Conservation (phyloP, 202 grass and related monocot species). For the Schoenoplectus tabernaemontani region DNA sequence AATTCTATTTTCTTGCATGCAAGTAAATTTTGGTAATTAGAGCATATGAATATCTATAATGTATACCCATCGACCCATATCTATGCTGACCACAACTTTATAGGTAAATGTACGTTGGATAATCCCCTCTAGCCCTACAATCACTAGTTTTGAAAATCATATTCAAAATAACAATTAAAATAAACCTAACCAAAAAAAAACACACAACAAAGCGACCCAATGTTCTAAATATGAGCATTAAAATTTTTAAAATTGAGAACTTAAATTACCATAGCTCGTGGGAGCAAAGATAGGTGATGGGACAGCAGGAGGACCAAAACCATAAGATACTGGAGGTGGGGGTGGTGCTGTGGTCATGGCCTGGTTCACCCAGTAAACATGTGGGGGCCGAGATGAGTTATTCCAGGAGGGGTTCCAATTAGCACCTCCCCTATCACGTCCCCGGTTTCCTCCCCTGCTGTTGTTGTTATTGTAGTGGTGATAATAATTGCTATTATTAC, state of each 20-base stretch:
- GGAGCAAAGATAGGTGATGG: constrained; percentile 20
- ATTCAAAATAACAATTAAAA: not conserved
- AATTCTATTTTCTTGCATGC: not conserved
- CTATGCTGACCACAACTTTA: not conserved
- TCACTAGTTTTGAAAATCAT: not conserved
- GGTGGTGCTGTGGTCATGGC: constrained; percentile 12
- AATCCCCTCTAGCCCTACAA: not conserved
- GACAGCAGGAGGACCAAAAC: constrained; percentile 28
- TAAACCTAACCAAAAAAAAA: not conserved
- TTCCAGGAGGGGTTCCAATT: constrained; percentile 28
- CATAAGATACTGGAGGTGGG: constrained; percentile 10
- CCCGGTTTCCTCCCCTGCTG: constrained; percentile 15
- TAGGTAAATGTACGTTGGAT: not conserved
- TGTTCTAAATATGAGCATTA: not conserved
- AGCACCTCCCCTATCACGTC: constrained; percentile 21
- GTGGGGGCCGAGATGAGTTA: constrained; percentile 18
- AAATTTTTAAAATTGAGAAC: not conserved
- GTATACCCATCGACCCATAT: not conserved
- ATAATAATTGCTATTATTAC: constrained; percentile 19
- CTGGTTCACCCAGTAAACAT: constrained; percentile 3
- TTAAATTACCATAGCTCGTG: constrained; percentile 43
- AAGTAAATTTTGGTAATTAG: not conserved
- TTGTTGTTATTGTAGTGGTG: constrained; percentile 15
- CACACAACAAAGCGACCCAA: not conserved
- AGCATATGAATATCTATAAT: not conserved